Base-by-base conservation (phyloP, 2,329 filamentous ascomycete genomes). In the Clonostachys sp. region DNA sequence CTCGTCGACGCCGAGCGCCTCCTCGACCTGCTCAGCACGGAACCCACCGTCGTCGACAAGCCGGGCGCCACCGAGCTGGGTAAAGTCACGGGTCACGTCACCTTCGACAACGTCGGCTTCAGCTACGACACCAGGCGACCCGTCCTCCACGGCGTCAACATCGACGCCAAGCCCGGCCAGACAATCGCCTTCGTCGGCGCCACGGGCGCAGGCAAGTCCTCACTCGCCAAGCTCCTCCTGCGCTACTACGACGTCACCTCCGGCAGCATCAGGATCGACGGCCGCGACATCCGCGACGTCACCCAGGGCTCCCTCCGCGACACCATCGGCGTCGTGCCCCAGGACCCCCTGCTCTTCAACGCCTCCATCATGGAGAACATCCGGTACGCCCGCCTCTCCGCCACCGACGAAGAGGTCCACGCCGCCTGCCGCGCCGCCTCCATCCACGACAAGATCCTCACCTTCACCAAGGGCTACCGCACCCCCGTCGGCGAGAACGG, bases 401-500 rank as follows among this genome's bases (percentile, higher is more conserved):
- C 79, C 12, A 52, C 42, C 4, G 39, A 18, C 3, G 18, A 45
- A 33, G 20, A 43, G 41, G 81, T 97, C 36, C 77, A 87, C 44
- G 80, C 89, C 40, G 94, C 94, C n/a, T 89, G 92, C 10, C 88
- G 83, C 64, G 95, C 88, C 77, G 88, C 94, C 13, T 96, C 97
- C 57, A 92, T 92, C 1, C 91, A 96, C 62, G 91, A 95, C 54
- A 97, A 97, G 61, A 86, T 97, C 54, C 80, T 74, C 7, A 69
- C 77, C 12, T 77, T 97, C 2, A 91, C 92, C 0, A 87, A 96
- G 55, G 87, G 88, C 3, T 97, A 97, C 59, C 81, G 96, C 55
- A 97, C 94, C 0, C 85, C 95, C 55, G 92, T 97, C n/a, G 94
- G 94, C 48, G 91, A 97, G 66, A 85, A 91, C 53, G 94, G 94